Evolutionary conservation across 768 basidiomycete species (phyloP).

Genomic region (Leccinum subgranulosum): DNA sequence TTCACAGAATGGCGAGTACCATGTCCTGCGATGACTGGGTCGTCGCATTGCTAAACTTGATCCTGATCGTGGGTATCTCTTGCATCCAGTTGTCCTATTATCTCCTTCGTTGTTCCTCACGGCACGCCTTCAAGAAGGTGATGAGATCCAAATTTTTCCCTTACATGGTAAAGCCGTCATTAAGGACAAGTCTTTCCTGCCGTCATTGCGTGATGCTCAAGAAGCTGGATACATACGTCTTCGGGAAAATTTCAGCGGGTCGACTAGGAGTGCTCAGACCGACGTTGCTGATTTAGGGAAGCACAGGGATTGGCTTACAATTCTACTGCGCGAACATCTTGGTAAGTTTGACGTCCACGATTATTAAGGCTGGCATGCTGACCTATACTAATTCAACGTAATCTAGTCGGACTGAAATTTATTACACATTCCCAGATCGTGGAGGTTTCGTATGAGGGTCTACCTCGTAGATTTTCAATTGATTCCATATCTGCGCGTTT

Average conservation of each 20-base stretch:
- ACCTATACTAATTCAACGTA: conserved; percentile 3
- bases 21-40: neutral
- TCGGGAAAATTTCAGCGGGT: conserved; percentile 40
- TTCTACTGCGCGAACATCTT: conserved; percentile 64
- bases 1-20: conserved; percentile 52
- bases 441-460: conserved; percentile 63
- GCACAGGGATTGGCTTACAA: conserved; percentile 61
- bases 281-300: conserved; percentile 29
- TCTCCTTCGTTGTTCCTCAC: conserved; percentile 61
- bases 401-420: conserved; percentile 69
- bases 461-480: conserved; percentile 54
- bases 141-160: conserved; percentile 46
- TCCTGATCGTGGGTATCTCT: conserved; percentile 4
- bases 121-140: conserved; percentile 50
- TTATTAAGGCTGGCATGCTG: conserved; percentile 1
- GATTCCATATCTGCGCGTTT: conserved; percentile 38
- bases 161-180: conserved; percentile 38
- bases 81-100: conserved; percentile 48
- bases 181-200: conserved; percentile 43
- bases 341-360: conserved; percentile 40
- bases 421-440: conserved; percentile 58
- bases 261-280: conserved; percentile 17
- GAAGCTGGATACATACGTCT: conserved; percentile 54
- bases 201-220: conserved; percentile 46
- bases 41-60: conserved; percentile 13